Evolutionary conservation across 2,329 filamentous ascomycete species (phyloP).

Genomic region (Orbilia javanica): DNA sequence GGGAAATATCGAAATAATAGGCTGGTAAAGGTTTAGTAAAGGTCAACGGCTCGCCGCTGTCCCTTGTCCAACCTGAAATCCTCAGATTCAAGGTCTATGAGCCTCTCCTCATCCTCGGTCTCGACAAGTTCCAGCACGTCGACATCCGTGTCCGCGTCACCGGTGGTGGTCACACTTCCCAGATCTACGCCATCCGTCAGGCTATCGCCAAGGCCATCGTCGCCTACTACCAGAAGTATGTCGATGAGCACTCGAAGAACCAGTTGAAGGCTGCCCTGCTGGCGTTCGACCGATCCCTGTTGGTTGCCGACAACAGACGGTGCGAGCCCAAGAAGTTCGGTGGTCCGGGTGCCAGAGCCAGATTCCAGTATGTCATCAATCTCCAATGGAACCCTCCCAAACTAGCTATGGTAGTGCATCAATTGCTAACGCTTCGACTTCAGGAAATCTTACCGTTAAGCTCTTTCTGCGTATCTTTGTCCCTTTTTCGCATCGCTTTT

Average conservation of each 20-base stretch:
- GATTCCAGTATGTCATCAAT: slow-evolving; percentile 76
- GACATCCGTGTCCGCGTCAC: slow-evolving; percentile 97
- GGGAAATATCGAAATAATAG: slow-evolving; percentile 65
- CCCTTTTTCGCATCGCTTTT: slow-evolving; percentile 33
- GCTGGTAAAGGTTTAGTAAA: slow-evolving; percentile 91
- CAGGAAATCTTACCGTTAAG: slow-evolving; percentile 60
- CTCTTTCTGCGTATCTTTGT: slow-evolving; percentile 42
- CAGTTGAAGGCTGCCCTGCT: slow-evolving; percentile 96
- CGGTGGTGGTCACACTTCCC: slow-evolving; percentile 97
- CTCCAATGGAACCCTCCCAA: neutral
- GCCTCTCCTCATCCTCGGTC: slow-evolving; percentile 93
- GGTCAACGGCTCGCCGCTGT: slow-evolving; percentile 97
- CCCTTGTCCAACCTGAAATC: slow-evolving; percentile 94
- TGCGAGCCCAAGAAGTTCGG: slow-evolving; percentile 99
- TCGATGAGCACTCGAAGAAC: slow-evolving; percentile 99
- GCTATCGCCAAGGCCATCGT: slow-evolving; percentile 98
- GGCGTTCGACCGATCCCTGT: slow-evolving; percentile 94
- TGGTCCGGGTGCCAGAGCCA: slow-evolving; percentile 91
- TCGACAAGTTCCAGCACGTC: slow-evolving; percentile 96
- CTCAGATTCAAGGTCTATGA: slow-evolving; percentile 99
- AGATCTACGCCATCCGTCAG: slow-evolving; percentile 98
- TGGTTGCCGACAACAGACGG: slow-evolving; percentile 98
- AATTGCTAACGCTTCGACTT: slow-evolving; percentile 14
- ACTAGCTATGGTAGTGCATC: neutral
- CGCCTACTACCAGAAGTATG: slow-evolving; percentile 99